Percentiles rank a stretch among this genome's conserved stretches.
Conservation (phyloP, 495 filamentous ascomycete species). For the Aspergillus incahuasiensis region DNA sequence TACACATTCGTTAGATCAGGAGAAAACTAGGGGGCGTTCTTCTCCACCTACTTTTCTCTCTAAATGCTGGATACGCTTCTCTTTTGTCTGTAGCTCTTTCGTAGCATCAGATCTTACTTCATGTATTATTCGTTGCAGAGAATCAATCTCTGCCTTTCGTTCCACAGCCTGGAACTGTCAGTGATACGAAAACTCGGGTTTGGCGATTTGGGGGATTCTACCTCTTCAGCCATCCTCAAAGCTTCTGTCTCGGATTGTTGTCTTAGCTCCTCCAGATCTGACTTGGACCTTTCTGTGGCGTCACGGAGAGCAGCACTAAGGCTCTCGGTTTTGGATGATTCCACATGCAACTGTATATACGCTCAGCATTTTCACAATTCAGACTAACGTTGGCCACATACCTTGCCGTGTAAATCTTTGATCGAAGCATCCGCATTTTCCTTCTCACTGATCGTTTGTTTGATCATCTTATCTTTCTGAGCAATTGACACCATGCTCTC, state of each 20-base stretch:
- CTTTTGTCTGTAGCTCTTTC: slow-evolving; percentile 33
- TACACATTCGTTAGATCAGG: slow-evolving; percentile 10
- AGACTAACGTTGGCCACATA: slow-evolving; percentile 8
- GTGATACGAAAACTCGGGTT: background rate
- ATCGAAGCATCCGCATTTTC: slow-evolving; percentile 18
- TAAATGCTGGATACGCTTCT: slow-evolving; percentile 32
- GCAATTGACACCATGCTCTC: slow-evolving; percentile 10
- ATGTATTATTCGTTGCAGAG: slow-evolving; percentile 26
- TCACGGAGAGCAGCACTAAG: slow-evolving; percentile 20
- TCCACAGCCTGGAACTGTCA: slow-evolving; percentile 16
- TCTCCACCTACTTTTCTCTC: slow-evolving; percentile 36
- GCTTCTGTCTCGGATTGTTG: slow-evolving; percentile 17
- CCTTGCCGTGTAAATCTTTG: slow-evolving; percentile 25
- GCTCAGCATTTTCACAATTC: slow-evolving; percentile 9
- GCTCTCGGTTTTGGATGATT: slow-evolving; percentile 19
- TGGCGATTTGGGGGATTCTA: slow-evolving; percentile 3
- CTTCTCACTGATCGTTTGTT: slow-evolving; percentile 18
- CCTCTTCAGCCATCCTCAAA: slow-evolving; percentile 21
- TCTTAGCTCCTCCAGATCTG: slow-evolving; percentile 17
- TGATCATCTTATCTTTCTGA: slow-evolving; percentile 28
- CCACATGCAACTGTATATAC: slow-evolving; percentile 9
- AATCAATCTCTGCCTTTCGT: slow-evolving; percentile 23
- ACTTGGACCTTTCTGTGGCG: slow-evolving; percentile 18
- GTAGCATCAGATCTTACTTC: slow-evolving; percentile 19
- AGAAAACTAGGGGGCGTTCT: background rate